phyloP scores from a whole-genome alignment of 352 stramenopile species.

The Thraustotheca clavata region DNA sequence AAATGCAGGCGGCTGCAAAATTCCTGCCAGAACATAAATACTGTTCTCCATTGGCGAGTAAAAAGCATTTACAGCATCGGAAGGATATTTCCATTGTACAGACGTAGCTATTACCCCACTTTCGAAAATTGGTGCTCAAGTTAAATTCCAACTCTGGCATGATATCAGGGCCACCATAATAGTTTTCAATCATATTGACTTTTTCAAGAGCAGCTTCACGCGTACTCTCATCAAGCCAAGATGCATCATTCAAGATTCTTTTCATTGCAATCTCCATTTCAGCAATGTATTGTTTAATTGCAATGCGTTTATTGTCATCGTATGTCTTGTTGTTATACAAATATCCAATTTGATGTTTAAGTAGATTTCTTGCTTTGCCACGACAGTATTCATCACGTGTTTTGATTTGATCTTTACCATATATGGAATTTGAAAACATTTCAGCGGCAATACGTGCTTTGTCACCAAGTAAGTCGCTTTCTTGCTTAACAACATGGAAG shows the following conservation, averaged over 20 bases:
- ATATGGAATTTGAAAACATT: conserved; percentile 38
- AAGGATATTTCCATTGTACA: conserved; percentile 89
- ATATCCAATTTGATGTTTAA: conserved; percentile 83
- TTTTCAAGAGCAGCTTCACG: conserved; percentile 79
- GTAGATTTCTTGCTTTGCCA: conserved; percentile 55
- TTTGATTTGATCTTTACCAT: conserved; percentile 27
- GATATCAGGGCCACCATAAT: conserved; percentile 45
- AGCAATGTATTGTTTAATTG: conserved; percentile 70
- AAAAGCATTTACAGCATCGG: conserved; percentile 89
- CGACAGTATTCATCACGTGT: conserved; percentile 50
- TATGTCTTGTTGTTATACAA: conserved; percentile 88
- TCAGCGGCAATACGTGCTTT: conserved; percentile 42
- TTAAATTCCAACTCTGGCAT: conserved; percentile 45
- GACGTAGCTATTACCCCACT: conserved; percentile 40
- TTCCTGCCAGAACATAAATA: conserved; percentile 91
- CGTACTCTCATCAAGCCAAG: conserved; percentile 85
- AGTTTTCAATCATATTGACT: conserved; percentile 78
- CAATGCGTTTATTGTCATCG: conserved; percentile 56
- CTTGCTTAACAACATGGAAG: conserved; percentile 51
- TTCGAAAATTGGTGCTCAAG: conserved; percentile 33
- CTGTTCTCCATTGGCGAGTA: conserved; percentile 66
- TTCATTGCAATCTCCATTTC: conserved; percentile 79
- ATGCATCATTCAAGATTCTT: conserved; percentile 68
- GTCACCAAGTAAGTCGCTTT: conserved; percentile 37
- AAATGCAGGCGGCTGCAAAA: conserved; percentile 86